A percentile compares a stretch with the other conserved stretches of the same genome.
These are phyloP conservation scores for Passalora sequoiae DNA, from an alignment of 2,329 filamentous ascomycete species.

Conservation along the genomic window DNA sequence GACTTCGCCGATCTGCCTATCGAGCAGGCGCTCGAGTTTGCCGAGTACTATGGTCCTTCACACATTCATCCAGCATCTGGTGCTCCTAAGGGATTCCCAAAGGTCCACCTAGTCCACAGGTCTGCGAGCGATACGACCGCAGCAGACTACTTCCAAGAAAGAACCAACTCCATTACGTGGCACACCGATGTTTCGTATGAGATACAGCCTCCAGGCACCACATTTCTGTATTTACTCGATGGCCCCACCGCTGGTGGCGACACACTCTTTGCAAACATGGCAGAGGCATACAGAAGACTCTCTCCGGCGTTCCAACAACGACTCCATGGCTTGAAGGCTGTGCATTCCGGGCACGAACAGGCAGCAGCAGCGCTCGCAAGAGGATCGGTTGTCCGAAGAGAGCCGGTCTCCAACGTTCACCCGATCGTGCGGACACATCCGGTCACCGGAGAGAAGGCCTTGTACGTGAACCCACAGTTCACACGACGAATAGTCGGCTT, in stretches of 20 bases:
- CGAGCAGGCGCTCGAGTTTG: conserved; percentile 62
- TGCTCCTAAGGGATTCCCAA: conserved; percentile 65
- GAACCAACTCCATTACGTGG: conserved; percentile 74
- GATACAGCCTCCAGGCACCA: conserved; percentile 80
- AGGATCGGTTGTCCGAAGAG: conserved; percentile 67
- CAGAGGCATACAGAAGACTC: conserved; percentile 73
- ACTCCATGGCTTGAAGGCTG: conserved; percentile 72
- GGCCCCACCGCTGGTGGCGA: conserved; percentile 71
- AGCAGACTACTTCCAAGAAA: conserved; percentile 59
- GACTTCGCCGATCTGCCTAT: conserved; percentile 64
- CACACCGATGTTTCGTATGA: conserved; percentile 78
- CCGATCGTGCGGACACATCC: conserved; percentile 79
- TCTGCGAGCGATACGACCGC: conserved; percentile 59
- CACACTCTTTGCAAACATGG: conserved; percentile 75
- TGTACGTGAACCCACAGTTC: conserved; percentile 81
- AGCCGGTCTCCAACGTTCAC: conserved; percentile 69
- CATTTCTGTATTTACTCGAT: conserved; percentile 84
- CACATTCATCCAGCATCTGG: conserved; percentile 79
- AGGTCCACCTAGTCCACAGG: conserved; percentile 74
- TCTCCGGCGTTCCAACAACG: conserved; percentile 74
- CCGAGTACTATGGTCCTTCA: conserved; percentile 71
- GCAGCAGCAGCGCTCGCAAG: conserved; percentile 62
- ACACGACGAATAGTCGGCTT: conserved; percentile 74
- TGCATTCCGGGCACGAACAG: conserved; percentile 78
- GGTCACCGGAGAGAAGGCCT: conserved; percentile 71